Evolutionary conservation across 768 basidiomycete species (phyloP).

Genomic region (Leccinum imitatum): DNA sequence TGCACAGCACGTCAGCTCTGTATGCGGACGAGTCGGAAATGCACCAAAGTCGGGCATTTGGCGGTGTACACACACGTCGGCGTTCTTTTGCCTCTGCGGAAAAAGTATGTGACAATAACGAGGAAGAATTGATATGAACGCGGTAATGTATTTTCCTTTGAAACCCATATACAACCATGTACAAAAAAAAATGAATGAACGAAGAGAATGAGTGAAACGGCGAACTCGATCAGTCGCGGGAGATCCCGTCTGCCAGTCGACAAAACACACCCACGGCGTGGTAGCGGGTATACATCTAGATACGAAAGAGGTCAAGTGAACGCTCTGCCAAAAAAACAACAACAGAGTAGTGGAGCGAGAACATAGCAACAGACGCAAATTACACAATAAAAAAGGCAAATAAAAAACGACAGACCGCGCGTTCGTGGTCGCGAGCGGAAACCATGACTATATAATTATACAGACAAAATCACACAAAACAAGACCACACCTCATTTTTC

Average conservation of each 20-base stretch:
- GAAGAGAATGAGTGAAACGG: neutral
- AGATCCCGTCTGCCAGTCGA: neutral
- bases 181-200: neutral
- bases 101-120: neutral
- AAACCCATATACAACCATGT: neutral
- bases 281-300: conserved; percentile 11
- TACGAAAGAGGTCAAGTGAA: neutral
- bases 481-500: conserved; percentile 22
- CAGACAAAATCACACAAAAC: neutral
- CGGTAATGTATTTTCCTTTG: neutral
- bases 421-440: conserved; percentile 16
- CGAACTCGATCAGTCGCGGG: neutral
- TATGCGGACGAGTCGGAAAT: neutral
- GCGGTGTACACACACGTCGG: neutral
- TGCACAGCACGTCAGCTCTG: neutral
- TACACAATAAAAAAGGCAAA: conserved; percentile 31
- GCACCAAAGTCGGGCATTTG: neutral
- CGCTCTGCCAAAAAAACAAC: conserved; percentile 4
- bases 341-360: neutral
- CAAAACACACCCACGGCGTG: neutral
- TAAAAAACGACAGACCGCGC: conserved; percentile 10
- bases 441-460: conserved; percentile 11
- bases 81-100: neutral
- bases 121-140: neutral
- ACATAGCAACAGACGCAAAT: conserved; percentile 3